These are phyloP conservation scores for Petunia hybrid DNA, from an alignment of 305 asterid species.

Conservation along the genomic window DNA sequence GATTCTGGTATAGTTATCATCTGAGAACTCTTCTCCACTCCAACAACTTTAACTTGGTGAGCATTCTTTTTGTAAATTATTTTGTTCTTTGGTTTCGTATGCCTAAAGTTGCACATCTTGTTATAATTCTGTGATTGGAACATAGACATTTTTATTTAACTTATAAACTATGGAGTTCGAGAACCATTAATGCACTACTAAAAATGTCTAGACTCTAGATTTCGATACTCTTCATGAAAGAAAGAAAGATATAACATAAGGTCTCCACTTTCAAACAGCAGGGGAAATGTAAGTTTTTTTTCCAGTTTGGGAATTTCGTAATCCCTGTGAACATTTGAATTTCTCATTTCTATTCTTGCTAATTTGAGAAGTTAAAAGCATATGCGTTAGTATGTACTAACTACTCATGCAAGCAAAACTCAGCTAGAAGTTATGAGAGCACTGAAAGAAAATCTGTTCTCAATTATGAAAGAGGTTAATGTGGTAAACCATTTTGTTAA, in stretches of 20 bases:
- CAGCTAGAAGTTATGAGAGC: background rate
- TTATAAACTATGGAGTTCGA: constrained; percentile 19
- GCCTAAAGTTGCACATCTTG: constrained; percentile 15
- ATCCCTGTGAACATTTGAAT: too few species aligned
- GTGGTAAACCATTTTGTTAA: constrained; percentile 9
- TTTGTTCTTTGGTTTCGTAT: background rate
- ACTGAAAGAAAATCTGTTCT: constrained; percentile 16
- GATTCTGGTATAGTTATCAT: constrained; percentile 14
- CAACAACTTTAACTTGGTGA: constrained; percentile 10
- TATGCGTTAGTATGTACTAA: constrained; percentile 24
- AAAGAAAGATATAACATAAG: constrained; percentile 5
- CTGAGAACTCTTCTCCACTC: background rate
- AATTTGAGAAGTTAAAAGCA: background rate
- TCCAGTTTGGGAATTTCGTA: too few species aligned
- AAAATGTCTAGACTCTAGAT: constrained; percentile 22
- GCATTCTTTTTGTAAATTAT: too few species aligned
- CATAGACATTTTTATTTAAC: background rate
- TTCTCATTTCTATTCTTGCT: too few species aligned
- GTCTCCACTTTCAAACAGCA: constrained; percentile 11
- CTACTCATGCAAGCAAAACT: background rate
- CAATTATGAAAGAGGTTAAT: constrained; percentile 23
- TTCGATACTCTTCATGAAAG: constrained; percentile 1
- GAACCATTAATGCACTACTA: background rate
- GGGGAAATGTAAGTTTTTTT: background rate
- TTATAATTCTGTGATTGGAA: background rate